Conservation (phyloP, 805 yeast genomes). For the Alloascoidea africana region DNA sequence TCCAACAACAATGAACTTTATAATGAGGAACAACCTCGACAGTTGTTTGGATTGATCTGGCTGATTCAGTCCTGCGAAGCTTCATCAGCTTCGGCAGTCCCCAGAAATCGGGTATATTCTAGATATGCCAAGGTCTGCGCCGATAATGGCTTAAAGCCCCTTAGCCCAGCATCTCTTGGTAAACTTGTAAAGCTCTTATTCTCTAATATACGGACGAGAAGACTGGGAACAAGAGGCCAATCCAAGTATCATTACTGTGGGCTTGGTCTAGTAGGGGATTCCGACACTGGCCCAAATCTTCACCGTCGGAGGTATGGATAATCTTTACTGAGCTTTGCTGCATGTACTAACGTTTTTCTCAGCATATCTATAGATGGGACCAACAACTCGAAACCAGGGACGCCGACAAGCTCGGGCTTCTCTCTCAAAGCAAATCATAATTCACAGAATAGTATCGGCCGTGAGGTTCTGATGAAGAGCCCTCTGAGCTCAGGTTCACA, state of each 20-base stretch:
- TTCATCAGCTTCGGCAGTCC: constrained; percentile 36
- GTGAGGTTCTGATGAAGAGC: too few species aligned
- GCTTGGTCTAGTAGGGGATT: constrained; percentile 31
- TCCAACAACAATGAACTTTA: too few species aligned
- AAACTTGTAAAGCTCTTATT: constrained; percentile 49
- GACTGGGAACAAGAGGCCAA: constrained; percentile 72
- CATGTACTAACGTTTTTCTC: too few species aligned
- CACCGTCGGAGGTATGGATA: too few species aligned
- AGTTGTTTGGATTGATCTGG: constrained; percentile 75
- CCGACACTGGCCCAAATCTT: too few species aligned
- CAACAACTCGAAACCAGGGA: too few species aligned
- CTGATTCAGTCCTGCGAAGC: constrained; percentile 47
- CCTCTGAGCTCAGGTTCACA: too few species aligned
- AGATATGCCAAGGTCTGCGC: constrained; percentile 45
- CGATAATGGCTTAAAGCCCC: constrained; percentile 35
- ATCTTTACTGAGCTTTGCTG: too few species aligned
- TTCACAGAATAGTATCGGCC: too few species aligned
- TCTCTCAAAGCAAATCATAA: too few species aligned
- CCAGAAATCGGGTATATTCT: constrained; percentile 54
- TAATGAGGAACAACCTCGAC: constrained; percentile 24
- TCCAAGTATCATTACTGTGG: constrained; percentile 84
- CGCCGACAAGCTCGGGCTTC: too few species aligned
- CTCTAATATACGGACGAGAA: constrained; percentile 56
- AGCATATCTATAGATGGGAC: too few species aligned
- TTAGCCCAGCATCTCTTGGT: constrained; percentile 70